Evolutionary conservation across 164 flowering plant genomes (phyloP).

Genomic region (Sedum album): DNA sequence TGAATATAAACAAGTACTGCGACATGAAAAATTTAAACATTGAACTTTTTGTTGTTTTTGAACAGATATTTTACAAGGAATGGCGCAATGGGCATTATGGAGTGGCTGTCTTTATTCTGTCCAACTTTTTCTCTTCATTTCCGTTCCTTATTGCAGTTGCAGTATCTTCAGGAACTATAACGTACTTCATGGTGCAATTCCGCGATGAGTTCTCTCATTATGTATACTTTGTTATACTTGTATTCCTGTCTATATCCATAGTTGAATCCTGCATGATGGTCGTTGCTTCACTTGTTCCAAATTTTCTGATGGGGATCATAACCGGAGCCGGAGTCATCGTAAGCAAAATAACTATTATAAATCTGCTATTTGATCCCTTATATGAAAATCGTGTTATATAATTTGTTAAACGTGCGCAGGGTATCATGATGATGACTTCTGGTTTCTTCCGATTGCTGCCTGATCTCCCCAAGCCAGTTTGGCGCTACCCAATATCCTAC

Average conservation of each 20-base stretch:
- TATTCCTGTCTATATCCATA: constrained; percentile 33
- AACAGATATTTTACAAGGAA: background rate
- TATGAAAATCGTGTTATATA: background rate
- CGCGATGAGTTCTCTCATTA: background rate
- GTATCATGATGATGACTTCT: constrained; percentile 76
- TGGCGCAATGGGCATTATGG: background rate
- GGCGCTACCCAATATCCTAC: constrained; percentile 78
- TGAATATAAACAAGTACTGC: too few species aligned
- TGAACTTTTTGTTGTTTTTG: background rate
- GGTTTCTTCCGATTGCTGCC: background rate
- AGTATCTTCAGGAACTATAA: background rate
- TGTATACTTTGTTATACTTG: constrained; percentile 11
- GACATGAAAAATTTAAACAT: too few species aligned
- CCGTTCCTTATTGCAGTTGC: background rate
- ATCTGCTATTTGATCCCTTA: background rate
- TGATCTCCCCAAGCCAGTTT: constrained; percentile 22
- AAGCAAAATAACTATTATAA: constrained; percentile 9
- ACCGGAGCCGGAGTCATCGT: constrained; percentile 16
- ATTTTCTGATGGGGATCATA: background rate
- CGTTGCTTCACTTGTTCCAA: constrained; percentile 13
- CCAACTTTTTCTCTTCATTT: background rate
- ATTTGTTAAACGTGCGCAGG: constrained; percentile 24
- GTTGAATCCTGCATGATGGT: constrained; percentile 72
- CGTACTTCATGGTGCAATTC: background rate
- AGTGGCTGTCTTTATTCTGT: background rate